A percentile compares a stretch with the other conserved stretches of the same genome.
These are phyloP conservation scores for Mycena amicta DNA, from an alignment of 768 basidiomycete species.

Conservation along the genomic window DNA sequence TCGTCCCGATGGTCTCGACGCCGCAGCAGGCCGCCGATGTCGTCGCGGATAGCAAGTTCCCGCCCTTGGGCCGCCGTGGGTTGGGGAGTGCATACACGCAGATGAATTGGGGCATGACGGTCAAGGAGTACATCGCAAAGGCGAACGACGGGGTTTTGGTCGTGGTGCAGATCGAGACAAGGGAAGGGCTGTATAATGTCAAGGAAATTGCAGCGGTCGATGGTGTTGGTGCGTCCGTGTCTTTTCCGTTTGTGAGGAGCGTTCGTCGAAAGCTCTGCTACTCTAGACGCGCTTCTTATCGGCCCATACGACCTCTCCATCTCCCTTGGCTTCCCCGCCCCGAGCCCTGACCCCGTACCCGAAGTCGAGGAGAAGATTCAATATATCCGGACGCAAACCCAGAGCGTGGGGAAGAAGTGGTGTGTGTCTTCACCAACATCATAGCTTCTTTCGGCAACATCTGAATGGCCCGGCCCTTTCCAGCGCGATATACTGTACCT, in stretches of 20 bases:
- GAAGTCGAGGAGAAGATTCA: slow-evolving; percentile 65
- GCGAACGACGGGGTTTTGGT: slow-evolving; percentile 61
- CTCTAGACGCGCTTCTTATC: slow-evolving; percentile 57
- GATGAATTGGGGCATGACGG: slow-evolving; percentile 54
- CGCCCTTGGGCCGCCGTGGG: slow-evolving; percentile 62
- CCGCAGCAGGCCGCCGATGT: slow-evolving; percentile 59
- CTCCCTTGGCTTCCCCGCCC: slow-evolving; percentile 59
- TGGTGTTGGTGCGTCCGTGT: slow-evolving; percentile 52
- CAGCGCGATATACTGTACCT: slow-evolving; percentile 53
- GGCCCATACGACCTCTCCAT: slow-evolving; percentile 73
- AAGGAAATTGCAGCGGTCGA: slow-evolving; percentile 62
- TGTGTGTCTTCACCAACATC: slow-evolving; percentile 26
- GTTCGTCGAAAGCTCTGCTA: slow-evolving; percentile 19
- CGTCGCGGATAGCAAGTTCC: slow-evolving; percentile 61
- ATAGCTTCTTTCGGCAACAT: not conserved
- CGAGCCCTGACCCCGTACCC: slow-evolving; percentile 65
- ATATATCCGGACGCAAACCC: slow-evolving; percentile 49
- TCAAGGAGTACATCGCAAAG: slow-evolving; percentile 50
- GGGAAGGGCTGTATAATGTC: slow-evolving; percentile 59
- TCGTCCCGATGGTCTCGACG: slow-evolving; percentile 72
- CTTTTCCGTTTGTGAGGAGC: slow-evolving; percentile 34
- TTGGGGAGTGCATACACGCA: slow-evolving; percentile 69
- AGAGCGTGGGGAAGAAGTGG: slow-evolving; percentile 67
- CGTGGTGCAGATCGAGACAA: slow-evolving; percentile 71
- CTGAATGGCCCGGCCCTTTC: too few species aligned